A percentile compares a stretch with the other conserved stretches of the same genome.
These are phyloP conservation scores for Aspergillus versicolor DNA, from an alignment of 2,329 filamentous ascomycete species.

Conservation along the genomic window DNA sequence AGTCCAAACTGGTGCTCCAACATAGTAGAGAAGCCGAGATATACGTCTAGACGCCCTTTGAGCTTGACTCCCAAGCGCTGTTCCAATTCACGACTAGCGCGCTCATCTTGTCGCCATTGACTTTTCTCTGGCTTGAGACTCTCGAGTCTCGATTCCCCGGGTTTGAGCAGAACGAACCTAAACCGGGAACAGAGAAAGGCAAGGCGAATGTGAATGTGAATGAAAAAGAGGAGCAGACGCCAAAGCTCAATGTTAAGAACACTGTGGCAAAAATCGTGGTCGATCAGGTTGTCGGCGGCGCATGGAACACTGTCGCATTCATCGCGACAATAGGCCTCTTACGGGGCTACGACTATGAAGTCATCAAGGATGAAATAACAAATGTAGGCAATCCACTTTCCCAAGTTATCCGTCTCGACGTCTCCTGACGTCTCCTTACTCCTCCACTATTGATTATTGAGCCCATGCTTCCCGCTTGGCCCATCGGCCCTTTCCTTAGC, in stretches of 20 bases:
- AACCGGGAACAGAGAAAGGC: not conserved
- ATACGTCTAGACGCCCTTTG: constrained; percentile 38
- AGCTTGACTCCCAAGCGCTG: constrained; percentile 50
- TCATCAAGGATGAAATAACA: constrained; percentile 33
- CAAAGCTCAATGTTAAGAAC: constrained; percentile 31
- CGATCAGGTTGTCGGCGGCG: constrained; percentile 58
- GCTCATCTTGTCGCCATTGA: constrained; percentile 56
- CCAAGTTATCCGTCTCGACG: not conserved
- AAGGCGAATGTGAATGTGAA: constrained; percentile 7
- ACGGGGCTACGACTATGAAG: constrained; percentile 35
- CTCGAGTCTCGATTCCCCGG: constrained; percentile 56
- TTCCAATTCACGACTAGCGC: constrained; percentile 56
- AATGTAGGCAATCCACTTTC: constrained; percentile 23
- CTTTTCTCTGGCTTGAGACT: constrained; percentile 59
- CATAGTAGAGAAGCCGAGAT: not conserved
- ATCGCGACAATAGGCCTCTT: constrained; percentile 55
- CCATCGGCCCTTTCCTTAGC: not conserved
- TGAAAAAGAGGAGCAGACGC: constrained; percentile 12
- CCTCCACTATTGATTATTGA: not conserved
- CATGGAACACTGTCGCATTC: constrained; percentile 58
- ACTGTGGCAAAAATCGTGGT: constrained; percentile 55
- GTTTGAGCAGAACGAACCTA: constrained; percentile 11
- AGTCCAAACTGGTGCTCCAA: not conserved
- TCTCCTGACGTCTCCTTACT: not conserved
- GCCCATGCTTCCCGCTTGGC: not conserved